Conservation (phyloP, 148 eudicot species). For the Silene uniflora region DNA sequence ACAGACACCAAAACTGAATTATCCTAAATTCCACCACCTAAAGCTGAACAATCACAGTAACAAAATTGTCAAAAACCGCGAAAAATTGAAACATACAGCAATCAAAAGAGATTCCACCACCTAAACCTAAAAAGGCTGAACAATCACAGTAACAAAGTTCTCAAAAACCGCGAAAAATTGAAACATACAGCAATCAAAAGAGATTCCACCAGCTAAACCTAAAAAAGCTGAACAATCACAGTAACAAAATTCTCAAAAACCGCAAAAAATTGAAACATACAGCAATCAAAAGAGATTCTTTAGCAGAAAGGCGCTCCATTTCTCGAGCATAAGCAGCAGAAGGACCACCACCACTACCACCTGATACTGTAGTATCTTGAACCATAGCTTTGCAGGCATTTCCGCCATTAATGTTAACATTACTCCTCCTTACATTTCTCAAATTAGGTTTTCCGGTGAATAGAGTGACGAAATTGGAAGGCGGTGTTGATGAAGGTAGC, state of each 20-base stretch:
- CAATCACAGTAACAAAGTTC: neutral
- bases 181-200: conserved; percentile 73
- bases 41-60: neutral
- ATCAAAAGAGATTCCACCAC: conserved; percentile 50
- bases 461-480: neutral
- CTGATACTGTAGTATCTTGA: conserved; percentile 45
- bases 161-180: neutral
- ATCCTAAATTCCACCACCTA: neutral
- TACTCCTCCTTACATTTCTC: conserved; percentile 19
- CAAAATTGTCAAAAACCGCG: neutral
- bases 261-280: conserved; percentile 30
- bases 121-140: neutral
- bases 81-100: conserved; percentile 42
- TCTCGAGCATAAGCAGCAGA: conserved; percentile 77
- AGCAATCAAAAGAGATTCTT: conserved; percentile 82
- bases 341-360: conserved; percentile 43
- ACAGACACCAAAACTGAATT: too few species aligned
- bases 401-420: neutral
- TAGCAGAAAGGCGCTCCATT: conserved; percentile 89
- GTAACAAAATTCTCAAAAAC: neutral
- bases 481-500: neutral
- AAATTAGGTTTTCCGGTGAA: conserved; percentile 5
- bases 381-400: conserved; percentile 45
- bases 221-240: neutral
- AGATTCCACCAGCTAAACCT: conserved; percentile 19